Evolutionary conservation across 2,329 filamentous ascomycete species (phyloP).

Genomic region (Pestalotiopsis sp.): DNA sequence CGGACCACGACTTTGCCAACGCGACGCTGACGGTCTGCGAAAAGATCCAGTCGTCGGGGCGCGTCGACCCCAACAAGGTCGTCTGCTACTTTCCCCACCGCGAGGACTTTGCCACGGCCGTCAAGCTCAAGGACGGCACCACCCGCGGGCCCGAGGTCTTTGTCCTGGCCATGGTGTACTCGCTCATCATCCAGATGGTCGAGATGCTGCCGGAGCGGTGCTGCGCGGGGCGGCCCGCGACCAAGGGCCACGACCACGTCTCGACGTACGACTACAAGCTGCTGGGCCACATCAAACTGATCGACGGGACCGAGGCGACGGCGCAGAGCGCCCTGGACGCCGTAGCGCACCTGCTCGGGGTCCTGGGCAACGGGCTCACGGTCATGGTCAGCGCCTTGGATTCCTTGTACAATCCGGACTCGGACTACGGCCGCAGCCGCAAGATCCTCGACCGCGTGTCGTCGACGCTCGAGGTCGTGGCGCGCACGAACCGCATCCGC

Average conservation of each 20-base stretch:
- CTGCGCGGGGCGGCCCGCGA: background rate
- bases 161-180: constrained; percentile 6
- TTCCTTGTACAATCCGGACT: background rate
- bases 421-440: background rate
- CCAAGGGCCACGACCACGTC: background rate
- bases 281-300: background rate
- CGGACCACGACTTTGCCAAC: background rate
- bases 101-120: background rate
- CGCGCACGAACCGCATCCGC: background rate
- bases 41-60: background rate
- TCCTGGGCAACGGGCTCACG: background rate
- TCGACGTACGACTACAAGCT: background rate
- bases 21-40: background rate
- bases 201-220: background rate
- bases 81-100: background rate
- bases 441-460: background rate
- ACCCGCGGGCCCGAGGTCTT: background rate
- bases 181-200: constrained; percentile 7
- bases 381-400: background rate
- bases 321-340: background rate
- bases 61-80: background rate
- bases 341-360: background rate
- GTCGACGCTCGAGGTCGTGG: background rate
- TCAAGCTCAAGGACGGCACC: background rate
- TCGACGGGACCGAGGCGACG: background rate